Base-by-base conservation (phyloP, 257 asterid genomes). In the Solanum gandarillasii region DNA sequence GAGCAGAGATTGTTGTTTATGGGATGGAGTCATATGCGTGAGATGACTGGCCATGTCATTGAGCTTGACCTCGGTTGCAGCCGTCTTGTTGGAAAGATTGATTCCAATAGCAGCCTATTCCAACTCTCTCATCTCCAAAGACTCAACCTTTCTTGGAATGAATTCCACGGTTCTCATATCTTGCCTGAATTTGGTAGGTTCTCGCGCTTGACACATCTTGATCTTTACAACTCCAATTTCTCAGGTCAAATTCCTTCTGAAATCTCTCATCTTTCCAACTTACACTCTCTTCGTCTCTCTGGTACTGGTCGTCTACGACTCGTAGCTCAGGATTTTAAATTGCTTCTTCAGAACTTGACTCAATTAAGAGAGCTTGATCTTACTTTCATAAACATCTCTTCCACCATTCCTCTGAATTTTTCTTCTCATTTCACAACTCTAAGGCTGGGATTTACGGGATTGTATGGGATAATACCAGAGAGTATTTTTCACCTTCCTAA, bases 1-100 rank as follows among this genome's bases (percentile, higher is more conserved):
- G 48, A 90, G 87, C 16, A 81, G 87, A 18, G 90, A 88, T 11
- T 88, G 91, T 10, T 88, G 90, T n/a, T 68, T 1, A 6, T 90
- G 90, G 90, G 90, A 90, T 60, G 90, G 90, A 21, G 88, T 90
- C 7, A 83, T 35, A 12, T 88, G 91, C 14, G 55, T 62, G 46
- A 36, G 7, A 18, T 83, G 13, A 88, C 84, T 5, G 89, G 90
- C 12, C 48, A 75, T 21, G 89, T 86, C 27, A 83, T 86, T 7
- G 87, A 87, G 1, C 83, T 90, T 86, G 88, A 90, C 48, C 88
- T 90, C 14, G 11, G 88, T 0, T 86, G 89, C 88, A 86, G 89
- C 73, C 38, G 48, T 23, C 87, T 88, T 35, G 76, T 27, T 0
- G 89, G 91, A 6, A 55, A 3, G 1, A 83, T 88, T 9, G 60